These are phyloP conservation scores for Clavispora santaluciae DNA, from an alignment of 805 yeast species.

Conservation along the genomic window DNA sequence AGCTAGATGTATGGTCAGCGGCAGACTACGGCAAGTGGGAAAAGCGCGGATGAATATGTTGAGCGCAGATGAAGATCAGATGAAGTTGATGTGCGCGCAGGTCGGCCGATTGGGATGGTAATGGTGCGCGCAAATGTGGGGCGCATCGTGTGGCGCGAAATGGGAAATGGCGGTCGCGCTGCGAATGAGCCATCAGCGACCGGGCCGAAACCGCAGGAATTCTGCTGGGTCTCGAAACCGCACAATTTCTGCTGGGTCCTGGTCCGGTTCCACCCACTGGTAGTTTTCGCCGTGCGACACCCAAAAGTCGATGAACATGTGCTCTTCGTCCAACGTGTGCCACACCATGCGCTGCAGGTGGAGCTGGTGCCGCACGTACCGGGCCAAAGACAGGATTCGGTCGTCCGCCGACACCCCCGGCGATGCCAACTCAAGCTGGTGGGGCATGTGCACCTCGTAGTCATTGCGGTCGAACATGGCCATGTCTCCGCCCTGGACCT, in stretches of 20 bases:
- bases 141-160: too few relatives aligned
- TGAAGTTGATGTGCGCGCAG: too few relatives aligned
- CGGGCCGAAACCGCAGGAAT: too few relatives aligned
- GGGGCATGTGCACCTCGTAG: slow-evolving; percentile 10
- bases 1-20: not conserved
- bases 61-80: not conserved
- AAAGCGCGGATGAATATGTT: too few relatives aligned
- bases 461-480: slow-evolving; percentile 5
- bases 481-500: not conserved
- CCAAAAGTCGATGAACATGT: slow-evolving; percentile 35
- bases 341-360: slow-evolving; percentile 11
- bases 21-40: too few relatives aligned
- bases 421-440: not conserved
- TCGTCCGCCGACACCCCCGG: not conserved
- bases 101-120: too few relatives aligned
- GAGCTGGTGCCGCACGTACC: slow-evolving; percentile 7
- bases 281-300: slow-evolving; percentile 64
- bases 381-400: slow-evolving; percentile 3
- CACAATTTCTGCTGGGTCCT: slow-evolving; percentile 65
- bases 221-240: too few relatives aligned
- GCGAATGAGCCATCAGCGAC: too few relatives aligned
- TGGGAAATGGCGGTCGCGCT: too few relatives aligned
- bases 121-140: not conserved
- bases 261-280: slow-evolving; percentile 87
- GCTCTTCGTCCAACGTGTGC: slow-evolving; percentile 30